Evolutionary conservation across 208 protist genomes (phyloP).

Genomic region (Acanthamoeba triangularis): DNA sequence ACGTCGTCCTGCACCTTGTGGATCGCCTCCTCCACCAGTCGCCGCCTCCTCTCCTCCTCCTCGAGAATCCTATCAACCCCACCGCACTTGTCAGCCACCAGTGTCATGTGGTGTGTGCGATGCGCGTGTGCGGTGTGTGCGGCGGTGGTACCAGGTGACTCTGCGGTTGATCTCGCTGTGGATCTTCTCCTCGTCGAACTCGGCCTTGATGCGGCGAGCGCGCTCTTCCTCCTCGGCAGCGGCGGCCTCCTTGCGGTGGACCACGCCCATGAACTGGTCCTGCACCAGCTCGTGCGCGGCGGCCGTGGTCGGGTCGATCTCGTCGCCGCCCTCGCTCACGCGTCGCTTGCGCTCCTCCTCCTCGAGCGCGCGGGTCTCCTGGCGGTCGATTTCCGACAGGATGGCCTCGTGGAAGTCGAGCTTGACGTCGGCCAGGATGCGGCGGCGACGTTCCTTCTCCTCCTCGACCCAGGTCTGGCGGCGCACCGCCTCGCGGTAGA

Average conservation of each 20-base stretch:
- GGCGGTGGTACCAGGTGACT: constrained; percentile 3
- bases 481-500: constrained; percentile 57
- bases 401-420: constrained; percentile 50
- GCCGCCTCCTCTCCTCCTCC: constrained; percentile 41
- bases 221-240: constrained; percentile 61
- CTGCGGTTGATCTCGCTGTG: constrained; percentile 33
- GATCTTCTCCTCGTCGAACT: constrained; percentile 1
- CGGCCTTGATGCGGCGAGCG: not conserved
- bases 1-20: constrained; percentile 1
- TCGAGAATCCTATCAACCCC: not conserved
- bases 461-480: constrained; percentile 72
- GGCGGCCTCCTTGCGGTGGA: constrained; percentile 55
- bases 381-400: constrained; percentile 50
- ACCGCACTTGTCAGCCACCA: too few species aligned
- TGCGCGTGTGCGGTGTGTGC: too few species aligned
- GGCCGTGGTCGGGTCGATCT: constrained; percentile 3
- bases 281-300: constrained; percentile 22
- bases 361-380: constrained; percentile 43
- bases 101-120: too few species aligned
- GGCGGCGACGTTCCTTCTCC: constrained; percentile 57
- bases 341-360: constrained; percentile 49
- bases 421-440: constrained; percentile 21
- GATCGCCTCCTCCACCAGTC: constrained; percentile 37
- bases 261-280: constrained; percentile 71
- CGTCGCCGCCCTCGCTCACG: not conserved